A percentile compares a stretch with the other conserved stretches of the same genome.
phyloP scores from a whole-genome alignment of 2,329 filamentous ascomycete species.

The Trichoderma asperellum region DNA sequence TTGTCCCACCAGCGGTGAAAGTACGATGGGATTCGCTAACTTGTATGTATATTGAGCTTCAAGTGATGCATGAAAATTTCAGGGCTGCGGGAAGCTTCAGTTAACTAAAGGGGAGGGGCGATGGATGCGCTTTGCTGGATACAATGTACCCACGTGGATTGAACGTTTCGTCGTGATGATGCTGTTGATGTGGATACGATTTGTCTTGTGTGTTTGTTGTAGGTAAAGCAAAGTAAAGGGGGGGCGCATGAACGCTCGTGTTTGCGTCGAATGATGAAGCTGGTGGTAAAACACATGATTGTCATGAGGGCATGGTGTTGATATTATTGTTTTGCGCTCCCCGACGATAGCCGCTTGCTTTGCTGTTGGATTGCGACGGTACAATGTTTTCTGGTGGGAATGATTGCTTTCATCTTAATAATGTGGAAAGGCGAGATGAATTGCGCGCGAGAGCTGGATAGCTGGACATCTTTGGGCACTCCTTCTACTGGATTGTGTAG shows the following conservation, averaged over 20 bases:
- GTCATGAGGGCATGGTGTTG: not conserved
- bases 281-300: conserved; percentile 3
- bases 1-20: not conserved
- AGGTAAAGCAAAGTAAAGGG: no score
- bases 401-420: not conserved
- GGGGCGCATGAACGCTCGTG: not conserved
- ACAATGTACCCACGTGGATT: not conserved
- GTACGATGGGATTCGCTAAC: not conserved
- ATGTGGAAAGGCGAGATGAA: not conserved
- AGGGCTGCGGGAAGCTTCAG: conserved; percentile 1
- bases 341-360: conserved; percentile 9
- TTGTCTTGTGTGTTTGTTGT: not conserved
- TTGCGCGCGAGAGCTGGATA: not conserved
- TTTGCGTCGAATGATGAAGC: conserved; percentile 1
- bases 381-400: no score
- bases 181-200: not conserved
- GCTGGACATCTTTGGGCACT: not conserved
- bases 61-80: not conserved
- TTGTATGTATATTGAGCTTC: not conserved
- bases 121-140: not conserved
- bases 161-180: conserved; percentile 2
- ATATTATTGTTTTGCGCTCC: not conserved
- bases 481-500: not conserved
- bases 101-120: not conserved
- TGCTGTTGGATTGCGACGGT: not conserved